Conservation (phyloP, 805 yeast species). For the Cyberlindnera mississippiensis region DNA sequence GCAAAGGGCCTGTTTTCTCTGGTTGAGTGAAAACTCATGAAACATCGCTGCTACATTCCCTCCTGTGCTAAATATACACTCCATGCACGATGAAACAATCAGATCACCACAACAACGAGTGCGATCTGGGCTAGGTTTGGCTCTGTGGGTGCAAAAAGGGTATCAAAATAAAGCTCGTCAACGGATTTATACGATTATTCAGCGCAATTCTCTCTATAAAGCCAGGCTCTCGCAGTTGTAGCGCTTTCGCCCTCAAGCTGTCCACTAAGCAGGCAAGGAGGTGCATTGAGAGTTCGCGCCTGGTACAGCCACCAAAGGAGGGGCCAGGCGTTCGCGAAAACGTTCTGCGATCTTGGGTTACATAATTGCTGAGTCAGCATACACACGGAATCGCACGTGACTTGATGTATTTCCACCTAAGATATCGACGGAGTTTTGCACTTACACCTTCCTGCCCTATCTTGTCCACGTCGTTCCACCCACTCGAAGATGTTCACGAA, state of each 20-base stretch:
- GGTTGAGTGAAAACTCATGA: neutral
- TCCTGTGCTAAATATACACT: conserved; percentile 2
- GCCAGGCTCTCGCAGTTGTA: neutral
- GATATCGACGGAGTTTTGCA: neutral
- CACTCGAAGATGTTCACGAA: conserved; percentile 11
- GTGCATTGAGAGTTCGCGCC: neutral
- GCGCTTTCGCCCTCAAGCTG: neutral
- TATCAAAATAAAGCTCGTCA: no score
- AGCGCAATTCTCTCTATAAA: no score
- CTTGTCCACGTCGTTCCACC: neutral
- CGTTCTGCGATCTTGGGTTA: neutral
- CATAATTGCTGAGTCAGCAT: neutral
- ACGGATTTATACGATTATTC: no score
- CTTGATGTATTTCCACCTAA: neutral
- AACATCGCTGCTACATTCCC: conserved; percentile 4
- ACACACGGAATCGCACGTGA: neutral
- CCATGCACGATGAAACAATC: neutral
- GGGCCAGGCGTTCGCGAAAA: neutral
- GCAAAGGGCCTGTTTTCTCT: neutral
- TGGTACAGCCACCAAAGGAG: conserved; percentile 5
- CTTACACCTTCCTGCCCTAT: neutral
- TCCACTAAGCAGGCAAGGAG: no score
- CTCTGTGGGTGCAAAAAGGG: no score
- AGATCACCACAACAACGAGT: neutral
- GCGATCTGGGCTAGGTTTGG: no score